Conservation (phyloP, 306 rosid genomes). For the Ochetophila trinervis region DNA sequence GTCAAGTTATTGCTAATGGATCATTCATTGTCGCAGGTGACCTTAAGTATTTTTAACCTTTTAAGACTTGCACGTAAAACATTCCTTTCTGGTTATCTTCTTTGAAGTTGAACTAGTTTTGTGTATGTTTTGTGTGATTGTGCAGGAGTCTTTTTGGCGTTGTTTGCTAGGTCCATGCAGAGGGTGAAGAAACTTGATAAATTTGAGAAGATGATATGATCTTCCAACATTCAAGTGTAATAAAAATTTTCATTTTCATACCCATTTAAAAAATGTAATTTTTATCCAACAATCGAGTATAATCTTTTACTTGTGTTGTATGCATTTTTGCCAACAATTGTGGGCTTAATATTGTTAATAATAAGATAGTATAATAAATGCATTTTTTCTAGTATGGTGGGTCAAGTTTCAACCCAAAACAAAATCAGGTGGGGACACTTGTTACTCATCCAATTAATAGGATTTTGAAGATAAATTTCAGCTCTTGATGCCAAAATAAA, state of each 20-base stretch:
- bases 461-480: too few relatives aligned
- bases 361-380: too few relatives aligned
- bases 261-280: neutral
- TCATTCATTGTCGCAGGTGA: constrained; percentile 88
- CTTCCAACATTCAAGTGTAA: constrained; percentile 1
- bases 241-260: neutral
- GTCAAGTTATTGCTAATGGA: constrained; percentile 61
- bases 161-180: constrained; percentile 66
- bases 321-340: too few relatives aligned
- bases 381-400: too few relatives aligned
- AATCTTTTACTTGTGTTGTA: neutral
- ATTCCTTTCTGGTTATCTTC: neutral
- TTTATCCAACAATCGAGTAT: neutral
- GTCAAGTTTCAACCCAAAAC: too few relatives aligned
- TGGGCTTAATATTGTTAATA: too few relatives aligned
- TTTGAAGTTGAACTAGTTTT: neutral
- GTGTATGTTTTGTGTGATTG: constrained; percentile 6
- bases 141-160: constrained; percentile 62
- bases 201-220: constrained; percentile 69
- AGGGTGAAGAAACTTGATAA: constrained; percentile 72
- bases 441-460: too few relatives aligned
- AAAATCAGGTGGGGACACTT: too few relatives aligned
- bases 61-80: constrained; percentile 2
- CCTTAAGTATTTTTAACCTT: constrained; percentile 5
- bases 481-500: too few relatives aligned